phyloP scores from a whole-genome alignment of 371 early-diverging fungal species.

The Lichtheimia ramosa region DNA sequence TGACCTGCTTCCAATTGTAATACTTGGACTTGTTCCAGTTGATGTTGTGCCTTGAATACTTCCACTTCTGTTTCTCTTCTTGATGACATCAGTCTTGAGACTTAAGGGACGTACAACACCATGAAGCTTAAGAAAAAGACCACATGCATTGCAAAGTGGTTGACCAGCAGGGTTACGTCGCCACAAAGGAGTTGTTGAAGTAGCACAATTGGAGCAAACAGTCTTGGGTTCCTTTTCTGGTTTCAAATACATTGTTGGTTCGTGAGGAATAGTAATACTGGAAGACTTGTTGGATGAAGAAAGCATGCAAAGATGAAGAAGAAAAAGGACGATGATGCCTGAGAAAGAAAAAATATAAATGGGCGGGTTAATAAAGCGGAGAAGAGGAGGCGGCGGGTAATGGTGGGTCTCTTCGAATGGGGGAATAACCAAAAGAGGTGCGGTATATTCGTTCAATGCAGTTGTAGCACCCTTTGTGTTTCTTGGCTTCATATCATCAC shows the following conservation, averaged over 20 bases:
- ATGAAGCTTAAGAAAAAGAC: constrained; percentile 79
- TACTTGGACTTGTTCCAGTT: not conserved
- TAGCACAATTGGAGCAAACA: constrained; percentile 85
- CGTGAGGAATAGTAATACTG: constrained; percentile 6
- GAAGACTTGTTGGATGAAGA: not conserved
- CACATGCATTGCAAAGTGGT: constrained; percentile 64
- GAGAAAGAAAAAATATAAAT: too few relatives aligned
- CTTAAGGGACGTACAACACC: constrained; percentile 74
- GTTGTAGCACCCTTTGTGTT: too few relatives aligned
- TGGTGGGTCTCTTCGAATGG: too few relatives aligned
- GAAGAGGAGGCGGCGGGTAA: too few relatives aligned
- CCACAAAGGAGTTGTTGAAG: constrained; percentile 93
- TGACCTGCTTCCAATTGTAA: not conserved
- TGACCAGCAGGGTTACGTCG: constrained; percentile 77
- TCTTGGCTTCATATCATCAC: too few relatives aligned
- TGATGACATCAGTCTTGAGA: constrained; percentile 81
- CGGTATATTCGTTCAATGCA: too few relatives aligned
- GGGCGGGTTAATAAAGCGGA: too few relatives aligned
- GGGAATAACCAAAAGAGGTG: too few relatives aligned
- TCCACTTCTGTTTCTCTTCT: constrained; percentile 71
- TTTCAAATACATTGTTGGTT: not conserved
- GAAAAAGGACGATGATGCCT: too few relatives aligned
- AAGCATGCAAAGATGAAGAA: too few relatives aligned
- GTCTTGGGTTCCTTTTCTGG: not conserved
- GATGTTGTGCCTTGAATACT: constrained; percentile 1